These are phyloP conservation scores for Cryphonectria carpinicola DNA, from an alignment of 2,329 filamentous ascomycete species.

Conservation along the genomic window DNA sequence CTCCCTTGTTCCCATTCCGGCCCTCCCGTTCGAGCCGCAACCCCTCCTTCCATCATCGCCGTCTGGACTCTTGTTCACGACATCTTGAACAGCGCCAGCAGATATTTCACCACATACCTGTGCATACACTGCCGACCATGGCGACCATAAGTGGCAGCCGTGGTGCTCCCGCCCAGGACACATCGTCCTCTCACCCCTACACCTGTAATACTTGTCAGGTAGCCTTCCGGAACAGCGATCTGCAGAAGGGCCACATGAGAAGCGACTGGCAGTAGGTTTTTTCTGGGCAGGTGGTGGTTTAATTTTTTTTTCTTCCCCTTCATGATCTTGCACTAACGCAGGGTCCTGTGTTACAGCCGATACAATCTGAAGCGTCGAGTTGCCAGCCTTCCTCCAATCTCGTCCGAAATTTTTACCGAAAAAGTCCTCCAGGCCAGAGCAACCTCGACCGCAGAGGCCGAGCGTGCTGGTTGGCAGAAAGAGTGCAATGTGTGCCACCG, in stretches of 20 bases:
- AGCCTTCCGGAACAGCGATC: constrained; percentile 89
- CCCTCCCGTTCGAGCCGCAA: neutral
- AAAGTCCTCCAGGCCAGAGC: constrained; percentile 94
- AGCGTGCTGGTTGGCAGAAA: constrained; percentile 87
- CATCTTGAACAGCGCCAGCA: neutral
- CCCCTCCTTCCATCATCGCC: constrained; percentile 11
- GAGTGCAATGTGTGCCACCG: constrained; percentile 82
- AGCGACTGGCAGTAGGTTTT: constrained; percentile 90
- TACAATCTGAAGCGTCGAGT: constrained; percentile 97
- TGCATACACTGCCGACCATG: constrained; percentile 44
- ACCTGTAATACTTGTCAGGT: constrained; percentile 99
- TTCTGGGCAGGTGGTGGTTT: constrained; percentile 34
- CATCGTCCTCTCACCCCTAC: constrained; percentile 74
- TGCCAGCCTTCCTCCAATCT: constrained; percentile 85
- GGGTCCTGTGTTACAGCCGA: constrained; percentile 56
- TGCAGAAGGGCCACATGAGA: constrained; percentile 95
- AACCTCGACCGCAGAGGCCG: constrained; percentile 78
- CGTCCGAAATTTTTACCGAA: constrained; percentile 91
- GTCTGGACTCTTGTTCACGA: neutral
- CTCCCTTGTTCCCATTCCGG: neutral
- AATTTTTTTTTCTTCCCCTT: neutral
- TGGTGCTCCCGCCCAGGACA: constrained; percentile 36
- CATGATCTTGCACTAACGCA: neutral
- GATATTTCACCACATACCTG: neutral
- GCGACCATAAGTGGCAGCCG: constrained; percentile 51